These are phyloP conservation scores for Penicillium sp. DNA, from an alignment of 2,329 filamentous ascomycete genomes.

Conservation along the genomic window DNA sequence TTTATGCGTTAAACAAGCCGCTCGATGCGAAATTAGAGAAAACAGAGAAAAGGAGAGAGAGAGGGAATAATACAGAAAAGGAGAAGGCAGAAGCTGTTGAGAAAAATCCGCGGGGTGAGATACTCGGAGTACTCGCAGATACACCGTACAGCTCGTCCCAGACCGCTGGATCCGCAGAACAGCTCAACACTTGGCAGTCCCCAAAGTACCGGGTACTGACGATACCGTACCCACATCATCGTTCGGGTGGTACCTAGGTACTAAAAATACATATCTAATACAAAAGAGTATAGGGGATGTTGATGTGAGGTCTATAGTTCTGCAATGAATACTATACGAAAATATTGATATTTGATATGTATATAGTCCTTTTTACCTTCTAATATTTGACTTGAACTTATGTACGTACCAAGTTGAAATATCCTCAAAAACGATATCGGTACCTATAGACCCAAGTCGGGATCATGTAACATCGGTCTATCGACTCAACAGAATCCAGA, in stretches of 20 bases:
- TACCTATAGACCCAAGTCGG: neutral
- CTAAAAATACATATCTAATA: neutral
- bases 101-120: constrained; percentile 25
- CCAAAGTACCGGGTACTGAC: constrained; percentile 24
- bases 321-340: neutral
- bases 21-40: constrained; percentile 19
- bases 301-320: neutral
- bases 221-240: constrained; percentile 8
- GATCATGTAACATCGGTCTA: neutral
- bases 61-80: constrained; percentile 24
- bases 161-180: constrained; percentile 3
- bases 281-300: neutral
- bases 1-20: constrained; percentile 20
- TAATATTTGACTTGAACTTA: neutral
- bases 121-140: constrained; percentile 25
- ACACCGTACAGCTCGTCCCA: constrained; percentile 28
- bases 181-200: constrained; percentile 23
- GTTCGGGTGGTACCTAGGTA: too few species aligned
- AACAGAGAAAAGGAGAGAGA: constrained; percentile 18
- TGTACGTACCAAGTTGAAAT: neutral
- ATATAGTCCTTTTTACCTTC: neutral
- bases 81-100: constrained; percentile 19
- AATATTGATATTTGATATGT: neutral
- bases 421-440: neutral
- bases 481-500: constrained; percentile 8